phyloP scores from a whole-genome alignment of 2,329 filamentous ascomycete species.

The Xylaria hypoxylon region DNA sequence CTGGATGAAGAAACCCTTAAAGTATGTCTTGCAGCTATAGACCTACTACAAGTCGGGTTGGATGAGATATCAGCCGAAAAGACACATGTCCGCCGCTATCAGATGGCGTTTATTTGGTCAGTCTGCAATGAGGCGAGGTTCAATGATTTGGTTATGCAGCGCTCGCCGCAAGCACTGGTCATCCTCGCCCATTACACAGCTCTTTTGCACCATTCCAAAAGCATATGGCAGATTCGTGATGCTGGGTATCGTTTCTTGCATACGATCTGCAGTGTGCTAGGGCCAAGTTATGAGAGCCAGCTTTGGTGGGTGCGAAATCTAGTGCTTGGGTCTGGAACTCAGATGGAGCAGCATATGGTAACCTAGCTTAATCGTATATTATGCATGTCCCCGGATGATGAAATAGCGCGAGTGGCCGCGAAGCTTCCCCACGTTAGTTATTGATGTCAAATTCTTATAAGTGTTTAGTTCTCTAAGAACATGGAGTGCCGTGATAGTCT shows the following conservation, averaged over 20 bases:
- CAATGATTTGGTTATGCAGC: conserved; percentile 41
- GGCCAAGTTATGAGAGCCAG: conserved; percentile 20
- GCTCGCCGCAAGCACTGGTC: conserved; percentile 45
- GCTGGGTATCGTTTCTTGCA: conserved; percentile 27
- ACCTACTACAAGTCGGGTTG: conserved; percentile 45
- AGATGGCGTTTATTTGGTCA: conserved; percentile 49
- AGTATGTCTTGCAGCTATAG: conserved; percentile 46
- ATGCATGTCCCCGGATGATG: neutral
- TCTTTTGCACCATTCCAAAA: conserved; percentile 45
- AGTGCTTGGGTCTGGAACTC: conserved; percentile 6
- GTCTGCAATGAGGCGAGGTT: conserved; percentile 44
- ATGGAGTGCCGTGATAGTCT: neutral
- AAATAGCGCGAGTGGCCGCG: neutral
- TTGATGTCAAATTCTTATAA: neutral
- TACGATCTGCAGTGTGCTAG: conserved; percentile 21
- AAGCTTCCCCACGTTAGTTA: neutral
- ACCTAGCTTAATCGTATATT: neutral
- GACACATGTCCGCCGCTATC: conserved; percentile 28
- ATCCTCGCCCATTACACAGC: conserved; percentile 48
- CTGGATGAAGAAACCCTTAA: conserved; percentile 42
- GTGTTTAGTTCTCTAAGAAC: neutral
- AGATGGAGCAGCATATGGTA: neutral
- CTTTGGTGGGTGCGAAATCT: conserved; percentile 28
- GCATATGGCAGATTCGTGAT: conserved; percentile 48
- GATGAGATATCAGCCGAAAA: conserved; percentile 38